Evolutionary conservation across 768 basidiomycete genomes (phyloP), one percentile per base, ranked within the genome.

Genomic region (Leccinum longicurvipes): DNA sequence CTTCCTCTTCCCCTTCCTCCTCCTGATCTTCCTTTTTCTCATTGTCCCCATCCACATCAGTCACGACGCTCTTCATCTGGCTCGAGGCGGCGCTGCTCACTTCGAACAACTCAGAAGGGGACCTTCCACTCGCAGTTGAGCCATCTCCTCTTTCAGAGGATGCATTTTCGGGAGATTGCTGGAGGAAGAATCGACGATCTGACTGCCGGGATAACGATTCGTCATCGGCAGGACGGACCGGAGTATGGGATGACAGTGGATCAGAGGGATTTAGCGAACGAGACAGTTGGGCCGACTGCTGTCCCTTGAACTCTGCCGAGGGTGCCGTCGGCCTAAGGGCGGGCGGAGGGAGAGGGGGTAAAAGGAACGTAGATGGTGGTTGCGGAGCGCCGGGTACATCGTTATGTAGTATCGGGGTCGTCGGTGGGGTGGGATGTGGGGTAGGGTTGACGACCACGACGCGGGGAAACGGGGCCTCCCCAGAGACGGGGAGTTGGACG

Each of bases 371-470:
- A 44, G 66, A 65, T 24, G 55, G 66, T 15, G 64, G 67, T 32
- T 65, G 72, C 50, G 55, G 69, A 42, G 31, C 61, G 34, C 57
- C 59, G 51, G 58, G 64, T 11, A 31, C 58, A 28, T 58, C 53
- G 48, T 71, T 57, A 24, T 66, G 66, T 51, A 79, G 62, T 50
- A 77, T 66, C 9, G 87, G 89, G 1, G 87, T 88, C 2, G 83
- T 79, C 3, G 89, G 90, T 7, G 90, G 89, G 1, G 90, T 91
- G 1, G 85, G 87, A 60, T 85, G 86, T 3, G 88, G 89, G 0
- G 89, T 90, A 17, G 89, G 87, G 60, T 86, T 84, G 9, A 90
- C 83, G 21, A 91, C 78, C 15, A 89, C 79, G 6, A 91, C 77
- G 25, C 78, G 76, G 14, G 85, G 85, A 29, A 80, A 75, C 63